phyloP scores from a whole-genome alignment of 768 basidiomycete species.

The Gautieria morchelliformis region DNA sequence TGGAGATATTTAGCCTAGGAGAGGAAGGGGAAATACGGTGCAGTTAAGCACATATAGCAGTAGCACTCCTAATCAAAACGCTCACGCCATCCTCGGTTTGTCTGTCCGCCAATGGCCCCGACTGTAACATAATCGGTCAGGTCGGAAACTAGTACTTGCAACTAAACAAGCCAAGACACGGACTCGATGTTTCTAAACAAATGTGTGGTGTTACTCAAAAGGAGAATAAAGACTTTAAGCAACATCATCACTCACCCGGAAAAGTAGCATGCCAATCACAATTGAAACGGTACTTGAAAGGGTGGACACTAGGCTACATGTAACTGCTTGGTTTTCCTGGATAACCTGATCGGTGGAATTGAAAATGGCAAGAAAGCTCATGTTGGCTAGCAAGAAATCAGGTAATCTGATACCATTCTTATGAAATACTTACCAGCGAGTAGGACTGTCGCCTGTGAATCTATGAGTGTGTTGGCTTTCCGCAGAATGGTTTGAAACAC shows the following conservation, averaged over 20 bases:
- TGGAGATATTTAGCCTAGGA: neutral
- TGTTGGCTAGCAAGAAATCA: neutral
- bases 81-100: neutral
- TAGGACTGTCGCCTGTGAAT: neutral
- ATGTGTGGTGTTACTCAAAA: neutral
- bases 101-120: neutral
- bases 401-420: too few species aligned
- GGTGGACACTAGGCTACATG: conserved; percentile 1
- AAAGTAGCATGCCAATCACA: neutral
- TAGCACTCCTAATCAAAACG: neutral
- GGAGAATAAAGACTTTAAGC: too few species aligned
- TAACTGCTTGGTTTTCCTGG: neutral
- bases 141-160: neutral
- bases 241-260: neutral
- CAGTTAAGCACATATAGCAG: neutral
- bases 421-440: neutral
- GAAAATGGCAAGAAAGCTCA: conserved; percentile 4
- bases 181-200: neutral
- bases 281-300: neutral
- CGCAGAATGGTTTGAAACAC: neutral
- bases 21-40: neutral
- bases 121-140: neutral
- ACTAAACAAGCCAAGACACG: neutral
- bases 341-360: neutral
- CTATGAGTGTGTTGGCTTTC: neutral